These are phyloP conservation scores for Yamadazyma ubonensis DNA, from an alignment of 805 yeast species.

Conservation along the genomic window DNA sequence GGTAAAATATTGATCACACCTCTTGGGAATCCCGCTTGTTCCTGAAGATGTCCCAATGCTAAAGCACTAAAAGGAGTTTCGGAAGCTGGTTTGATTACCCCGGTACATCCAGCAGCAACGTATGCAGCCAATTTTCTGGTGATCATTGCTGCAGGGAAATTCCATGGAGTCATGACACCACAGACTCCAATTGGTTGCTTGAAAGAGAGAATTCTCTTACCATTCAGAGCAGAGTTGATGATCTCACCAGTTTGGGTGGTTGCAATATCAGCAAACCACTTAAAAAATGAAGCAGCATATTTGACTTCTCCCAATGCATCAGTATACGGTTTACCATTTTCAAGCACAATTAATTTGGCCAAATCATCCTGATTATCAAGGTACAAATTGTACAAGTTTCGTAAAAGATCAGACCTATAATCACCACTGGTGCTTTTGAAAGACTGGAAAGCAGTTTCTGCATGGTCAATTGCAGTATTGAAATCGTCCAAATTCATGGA, in stretches of 20 bases:
- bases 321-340: conserved; percentile 70
- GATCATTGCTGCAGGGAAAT: conserved; percentile 79
- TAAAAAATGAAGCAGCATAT: conserved; percentile 74
- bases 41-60: conserved; percentile 60
- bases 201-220: conserved; percentile 53
- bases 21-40: conserved; percentile 67
- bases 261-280: conserved; percentile 88
- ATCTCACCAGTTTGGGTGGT: conserved; percentile 68
- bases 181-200: conserved; percentile 82
- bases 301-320: conserved; percentile 72
- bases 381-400: conserved; percentile 52
- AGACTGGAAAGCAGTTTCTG: conserved; percentile 50
- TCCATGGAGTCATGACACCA: conserved; percentile 82
- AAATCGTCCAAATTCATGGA: conserved; percentile 50
- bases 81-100: conserved; percentile 73
- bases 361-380: conserved; percentile 61
- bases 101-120: conserved; percentile 75
- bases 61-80: conserved; percentile 75
- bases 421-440: conserved; percentile 58
- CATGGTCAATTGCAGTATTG: conserved; percentile 53
- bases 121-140: conserved; percentile 75
- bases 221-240: conserved; percentile 52
- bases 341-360: conserved; percentile 61
- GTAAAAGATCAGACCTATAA: conserved; percentile 52
- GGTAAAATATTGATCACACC: conserved; percentile 69